Percentiles rank a stretch among this genome's conserved stretches.
phyloP scores from a whole-genome alignment of 345 rosid species.

The Salix koriyanagi region DNA sequence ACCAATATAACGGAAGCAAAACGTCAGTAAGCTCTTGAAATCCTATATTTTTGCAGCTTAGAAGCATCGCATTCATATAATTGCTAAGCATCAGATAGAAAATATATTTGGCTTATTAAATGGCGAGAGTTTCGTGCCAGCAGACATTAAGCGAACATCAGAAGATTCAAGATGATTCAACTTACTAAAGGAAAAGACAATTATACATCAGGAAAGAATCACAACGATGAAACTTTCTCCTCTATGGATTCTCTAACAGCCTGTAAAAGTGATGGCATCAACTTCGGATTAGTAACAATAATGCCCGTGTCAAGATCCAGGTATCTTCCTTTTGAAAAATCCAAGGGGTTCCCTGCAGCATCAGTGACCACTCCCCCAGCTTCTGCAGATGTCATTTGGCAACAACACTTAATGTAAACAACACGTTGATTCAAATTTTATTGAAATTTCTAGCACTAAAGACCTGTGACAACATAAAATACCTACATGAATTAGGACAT shows the following conservation, averaged over 20 bases:
- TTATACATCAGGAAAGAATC: constrained; percentile 16
- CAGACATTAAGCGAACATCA: neutral
- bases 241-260: constrained; percentile 72
- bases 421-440: neutral
- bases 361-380: constrained; percentile 77
- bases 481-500: neutral
- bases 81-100: neutral
- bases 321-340: constrained; percentile 75
- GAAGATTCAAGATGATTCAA: neutral
- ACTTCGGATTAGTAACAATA: constrained; percentile 66
- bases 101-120: too few relatives aligned
- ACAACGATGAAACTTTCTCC: constrained; percentile 59
- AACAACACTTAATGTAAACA: neutral
- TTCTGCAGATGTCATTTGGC: constrained; percentile 48
- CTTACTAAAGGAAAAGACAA: neutral
- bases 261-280: constrained; percentile 73
- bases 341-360: constrained; percentile 70
- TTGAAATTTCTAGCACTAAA: neutral
- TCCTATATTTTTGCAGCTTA: neutral
- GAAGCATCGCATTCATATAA: neutral
- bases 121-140: neutral
- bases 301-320: constrained; percentile 74
- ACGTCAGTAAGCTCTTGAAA: too few relatives aligned
- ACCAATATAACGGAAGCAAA: neutral
- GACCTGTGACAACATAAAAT: neutral